Evolutionary conservation across 441 rosid species (phyloP).

Genomic region (Pelargonium citronellum): DNA sequence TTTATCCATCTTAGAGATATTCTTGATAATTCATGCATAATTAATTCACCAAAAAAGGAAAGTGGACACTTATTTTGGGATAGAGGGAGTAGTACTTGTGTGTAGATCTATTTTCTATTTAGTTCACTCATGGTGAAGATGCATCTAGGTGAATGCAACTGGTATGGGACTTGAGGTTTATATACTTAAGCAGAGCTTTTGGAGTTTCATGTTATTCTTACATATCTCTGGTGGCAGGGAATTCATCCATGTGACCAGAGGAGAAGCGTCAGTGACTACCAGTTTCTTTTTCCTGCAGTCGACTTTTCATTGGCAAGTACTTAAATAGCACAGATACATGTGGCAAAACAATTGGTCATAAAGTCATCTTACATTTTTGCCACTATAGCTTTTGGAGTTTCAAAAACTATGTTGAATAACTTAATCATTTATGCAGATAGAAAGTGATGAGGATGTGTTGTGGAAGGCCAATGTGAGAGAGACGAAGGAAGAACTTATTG

Average conservation of each 20-base stretch:
- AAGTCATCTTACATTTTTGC: conserved; percentile 18
- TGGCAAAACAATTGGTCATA: conserved; percentile 19
- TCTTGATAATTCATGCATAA: too few species aligned
- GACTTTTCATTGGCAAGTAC: conserved; percentile 89
- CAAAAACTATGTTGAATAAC: conserved; percentile 20
- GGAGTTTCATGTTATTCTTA: neutral
- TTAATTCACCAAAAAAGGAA: too few species aligned
- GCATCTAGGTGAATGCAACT: neutral
- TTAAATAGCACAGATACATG: conserved; percentile 29
- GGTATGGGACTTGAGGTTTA: neutral
- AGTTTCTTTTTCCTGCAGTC: conserved; percentile 81
- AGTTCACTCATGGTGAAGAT: too few species aligned
- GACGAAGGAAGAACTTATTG: conserved; percentile 65
- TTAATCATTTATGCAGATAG: conserved; percentile 45
- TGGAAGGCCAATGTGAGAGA: conserved; percentile 82
- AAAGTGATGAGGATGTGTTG: conserved; percentile 59
- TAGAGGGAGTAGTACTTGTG: too few species aligned
- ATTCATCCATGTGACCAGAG: conserved; percentile 91
- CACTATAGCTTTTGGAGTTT: conserved; percentile 11
- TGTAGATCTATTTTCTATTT: too few species aligned
- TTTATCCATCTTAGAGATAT: too few species aligned
- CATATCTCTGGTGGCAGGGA: conserved; percentile 50
- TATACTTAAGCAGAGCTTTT: too few species aligned
- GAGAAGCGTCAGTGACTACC: conserved; percentile 65
- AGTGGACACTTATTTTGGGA: too few species aligned